A percentile compares a stretch with the other conserved stretches of the same genome.
These are phyloP conservation scores for Monoraphidium neglectum DNA, from an alignment of 139 green algal genomes.

Conservation along the genomic window DNA sequence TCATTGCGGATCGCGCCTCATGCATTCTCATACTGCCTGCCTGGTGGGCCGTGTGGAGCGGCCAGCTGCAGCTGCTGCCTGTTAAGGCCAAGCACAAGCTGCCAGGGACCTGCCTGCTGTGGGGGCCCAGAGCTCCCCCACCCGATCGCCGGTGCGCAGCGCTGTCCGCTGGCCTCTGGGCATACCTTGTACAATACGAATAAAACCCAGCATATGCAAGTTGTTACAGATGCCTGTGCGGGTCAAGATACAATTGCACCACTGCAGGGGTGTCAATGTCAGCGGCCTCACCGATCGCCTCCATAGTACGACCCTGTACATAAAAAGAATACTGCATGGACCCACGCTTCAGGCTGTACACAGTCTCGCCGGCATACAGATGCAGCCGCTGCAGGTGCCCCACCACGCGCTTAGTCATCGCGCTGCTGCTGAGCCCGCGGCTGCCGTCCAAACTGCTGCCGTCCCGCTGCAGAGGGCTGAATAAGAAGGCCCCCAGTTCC, in stretches of 20 bases:
- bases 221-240: neutral
- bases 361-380: neutral
- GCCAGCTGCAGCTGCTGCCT: too few species aligned
- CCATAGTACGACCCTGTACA: neutral
- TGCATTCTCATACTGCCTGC: too few species aligned
- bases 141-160: too few species aligned
- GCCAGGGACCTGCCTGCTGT: too few species aligned
- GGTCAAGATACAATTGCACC: neutral
- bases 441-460: conserved; percentile 15
- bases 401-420: too few species aligned
- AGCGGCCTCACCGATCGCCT: neutral
- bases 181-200: neutral
- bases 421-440: conserved; percentile 6
- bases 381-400: neutral
- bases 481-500: conserved; percentile 2
- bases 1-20: neutral
- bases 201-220: neutral
- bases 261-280: neutral
- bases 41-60: too few species aligned
- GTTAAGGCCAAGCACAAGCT: too few species aligned
- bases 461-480: conserved; percentile 3
- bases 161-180: neutral
- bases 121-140: too few species aligned
- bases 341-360: conserved; percentile 10
- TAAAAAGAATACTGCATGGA: conserved; percentile 1